Conservation (phyloP, 2,329 filamentous ascomycete genomes). For the Endocalyx cinctus region DNA sequence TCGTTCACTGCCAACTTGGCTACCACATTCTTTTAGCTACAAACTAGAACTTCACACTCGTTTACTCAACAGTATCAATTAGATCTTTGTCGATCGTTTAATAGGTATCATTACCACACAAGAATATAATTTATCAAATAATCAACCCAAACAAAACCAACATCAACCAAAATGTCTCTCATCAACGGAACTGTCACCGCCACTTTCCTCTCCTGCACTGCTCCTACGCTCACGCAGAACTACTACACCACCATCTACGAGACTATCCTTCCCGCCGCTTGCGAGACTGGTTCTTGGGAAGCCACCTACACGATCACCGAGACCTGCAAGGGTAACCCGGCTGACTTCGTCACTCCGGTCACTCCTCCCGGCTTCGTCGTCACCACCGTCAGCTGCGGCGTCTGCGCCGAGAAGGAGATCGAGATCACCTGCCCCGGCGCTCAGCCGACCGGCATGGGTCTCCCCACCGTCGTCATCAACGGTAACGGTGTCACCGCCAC, state of each 20-base stretch:
- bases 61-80: slow-evolving; percentile 3
- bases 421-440: slow-evolving; percentile 33
- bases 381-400: slow-evolving; percentile 31
- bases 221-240: slow-evolving; percentile 20
- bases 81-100: slow-evolving; percentile 3
- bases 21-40: slow-evolving; percentile 20
- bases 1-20: slow-evolving; percentile 21
- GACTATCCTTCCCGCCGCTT: slow-evolving; percentile 32
- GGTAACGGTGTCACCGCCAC: slow-evolving; percentile 33
- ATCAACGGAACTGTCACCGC: slow-evolving; percentile 25
- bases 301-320: slow-evolving; percentile 38
- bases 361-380: slow-evolving; percentile 35
- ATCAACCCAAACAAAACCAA: slow-evolving; percentile 3
- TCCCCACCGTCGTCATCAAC: slow-evolving; percentile 21
- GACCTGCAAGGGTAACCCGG: slow-evolving; percentile 27
- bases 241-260: slow-evolving; percentile 34
- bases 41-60: slow-evolving; percentile 5
- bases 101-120: slow-evolving; percentile 1
- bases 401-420: slow-evolving; percentile 27
- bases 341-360: slow-evolving; percentile 22
- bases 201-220: slow-evolving; percentile 25
- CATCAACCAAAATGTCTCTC: slow-evolving; percentile 18
- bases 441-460: slow-evolving; percentile 23
- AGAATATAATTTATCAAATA: not conserved
- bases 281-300: slow-evolving; percentile 32